These are phyloP conservation scores for Chlamydomonas sp. DNA, from an alignment of 139 green algal species.

Conservation along the genomic window DNA sequence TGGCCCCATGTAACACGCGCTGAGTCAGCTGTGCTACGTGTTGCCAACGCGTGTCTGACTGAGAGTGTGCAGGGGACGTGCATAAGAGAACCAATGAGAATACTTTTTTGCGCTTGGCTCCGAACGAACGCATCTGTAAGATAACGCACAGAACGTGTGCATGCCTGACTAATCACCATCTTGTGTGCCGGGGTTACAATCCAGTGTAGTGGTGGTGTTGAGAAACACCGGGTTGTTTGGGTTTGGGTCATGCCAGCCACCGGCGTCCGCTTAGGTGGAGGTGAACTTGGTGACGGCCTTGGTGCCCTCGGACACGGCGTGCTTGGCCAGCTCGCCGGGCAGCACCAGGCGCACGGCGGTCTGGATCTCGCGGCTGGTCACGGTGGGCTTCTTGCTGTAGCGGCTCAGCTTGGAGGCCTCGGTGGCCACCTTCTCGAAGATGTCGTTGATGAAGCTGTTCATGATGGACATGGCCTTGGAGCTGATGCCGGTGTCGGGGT, in stretches of 20 bases:
- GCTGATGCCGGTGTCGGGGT: slow-evolving; percentile 96
- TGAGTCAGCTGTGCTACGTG: too few relatives aligned
- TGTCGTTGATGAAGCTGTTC: slow-evolving; percentile 76
- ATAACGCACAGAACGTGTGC: too few relatives aligned
- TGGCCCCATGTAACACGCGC: too few relatives aligned
- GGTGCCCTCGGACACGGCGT: too few relatives aligned
- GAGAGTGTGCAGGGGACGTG: too few relatives aligned
- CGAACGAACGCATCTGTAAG: too few relatives aligned
- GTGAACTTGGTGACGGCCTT: slow-evolving; percentile 93
- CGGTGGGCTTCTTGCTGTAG: slow-evolving; percentile 53
- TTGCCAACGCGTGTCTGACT: too few relatives aligned
- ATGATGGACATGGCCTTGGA: slow-evolving; percentile 98
- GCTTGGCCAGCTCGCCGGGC: slow-evolving; percentile 83
- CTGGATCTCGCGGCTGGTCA: slow-evolving; percentile 73
- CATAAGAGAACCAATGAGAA: too few relatives aligned
- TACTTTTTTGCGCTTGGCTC: too few relatives aligned
- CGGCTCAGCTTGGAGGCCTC: slow-evolving; percentile 72
- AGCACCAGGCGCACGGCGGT: slow-evolving; percentile 86
- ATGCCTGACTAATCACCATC: too few relatives aligned
- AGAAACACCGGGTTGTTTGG: background rate
- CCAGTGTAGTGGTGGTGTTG: slow-evolving; percentile 1
- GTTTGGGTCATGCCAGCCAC: slow-evolving; percentile 35
- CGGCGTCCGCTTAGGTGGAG: slow-evolving; percentile 85
- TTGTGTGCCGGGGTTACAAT: too few relatives aligned
- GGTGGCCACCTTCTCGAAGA: slow-evolving; percentile 89